These are phyloP conservation scores for Podaxis sp. DNA, from an alignment of 768 basidiomycete genomes.

Conservation along the genomic window DNA sequence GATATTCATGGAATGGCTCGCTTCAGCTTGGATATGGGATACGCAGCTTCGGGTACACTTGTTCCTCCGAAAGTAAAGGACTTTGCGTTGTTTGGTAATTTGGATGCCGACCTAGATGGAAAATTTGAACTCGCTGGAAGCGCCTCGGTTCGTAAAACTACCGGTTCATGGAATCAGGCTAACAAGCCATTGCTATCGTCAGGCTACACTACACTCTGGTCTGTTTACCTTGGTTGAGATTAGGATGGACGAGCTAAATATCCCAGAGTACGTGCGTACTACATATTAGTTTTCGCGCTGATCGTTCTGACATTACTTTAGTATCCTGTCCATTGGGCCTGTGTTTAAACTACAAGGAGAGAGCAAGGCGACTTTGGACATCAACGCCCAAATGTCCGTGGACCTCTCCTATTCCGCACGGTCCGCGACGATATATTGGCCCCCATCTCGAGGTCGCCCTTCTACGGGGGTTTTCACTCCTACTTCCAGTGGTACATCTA, in stretches of 20 bases:
- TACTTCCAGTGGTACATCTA: conserved; percentile 38
- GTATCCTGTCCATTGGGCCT: conserved; percentile 10
- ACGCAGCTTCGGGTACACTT: conserved; percentile 13
- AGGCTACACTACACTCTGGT: conserved; percentile 32
- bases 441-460: conserved; percentile 14
- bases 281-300: no score
- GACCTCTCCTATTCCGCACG: conserved; percentile 10
- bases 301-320: background rate
- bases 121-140: conserved; percentile 4
- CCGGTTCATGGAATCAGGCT: no score
- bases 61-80: conserved; percentile 13
- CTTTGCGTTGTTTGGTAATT: background rate
- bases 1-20: conserved; percentile 9
- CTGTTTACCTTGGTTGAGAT: conserved; percentile 25
- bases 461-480: conserved; percentile 28
- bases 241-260: background rate
- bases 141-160: background rate
- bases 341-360: conserved; percentile 3
- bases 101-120: background rate
- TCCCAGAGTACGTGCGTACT: conserved; percentile 1
- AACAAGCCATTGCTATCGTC: background rate
- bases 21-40: conserved; percentile 1
- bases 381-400: background rate
- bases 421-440: conserved; percentile 3
- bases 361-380: background rate